Conservation (phyloP, 257 asterid genomes). For the Avicennia marina region DNA sequence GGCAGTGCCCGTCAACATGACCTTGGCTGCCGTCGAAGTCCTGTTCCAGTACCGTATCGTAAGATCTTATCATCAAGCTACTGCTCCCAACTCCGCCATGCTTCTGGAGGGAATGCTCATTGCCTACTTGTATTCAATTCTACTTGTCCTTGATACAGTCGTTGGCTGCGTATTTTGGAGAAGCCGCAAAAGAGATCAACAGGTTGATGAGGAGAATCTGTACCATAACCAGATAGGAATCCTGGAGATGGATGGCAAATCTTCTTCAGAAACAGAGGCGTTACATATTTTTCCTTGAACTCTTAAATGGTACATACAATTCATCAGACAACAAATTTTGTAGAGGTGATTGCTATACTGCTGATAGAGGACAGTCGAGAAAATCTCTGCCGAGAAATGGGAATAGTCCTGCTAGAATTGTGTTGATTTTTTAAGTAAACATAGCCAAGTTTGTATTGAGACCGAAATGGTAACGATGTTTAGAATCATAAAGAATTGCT, state of each 20-base stretch:
- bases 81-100: slow-evolving; percentile 10
- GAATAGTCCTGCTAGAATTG: too few species aligned
- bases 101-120: slow-evolving; percentile 47
- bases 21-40: slow-evolving; percentile 50
- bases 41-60: slow-evolving; percentile 56
- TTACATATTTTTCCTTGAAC: too few species aligned
- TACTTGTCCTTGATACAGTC: slow-evolving; percentile 47
- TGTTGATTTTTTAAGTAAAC: too few species aligned
- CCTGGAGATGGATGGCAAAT: slow-evolving; percentile 21
- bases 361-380: too few species aligned
- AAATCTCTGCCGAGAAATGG: too few species aligned
- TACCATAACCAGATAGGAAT: slow-evolving; percentile 21
- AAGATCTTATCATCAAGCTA: slow-evolving; percentile 20
- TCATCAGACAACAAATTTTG: too few species aligned
- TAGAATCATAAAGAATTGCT: too few species aligned
- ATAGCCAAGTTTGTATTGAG: too few species aligned
- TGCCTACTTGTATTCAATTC: slow-evolving; percentile 43
- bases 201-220: slow-evolving; percentile 17
- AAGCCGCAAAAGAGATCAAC: slow-evolving; percentile 30
- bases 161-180: slow-evolving; percentile 35
- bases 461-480: too few species aligned
- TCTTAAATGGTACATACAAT: too few species aligned
- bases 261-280: too few species aligned
- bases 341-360: too few species aligned
- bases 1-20: slow-evolving; percentile 34